Evolutionary conservation across 805 yeast genomes (phyloP).

Genomic region (Starmerella asiatica): DNA sequence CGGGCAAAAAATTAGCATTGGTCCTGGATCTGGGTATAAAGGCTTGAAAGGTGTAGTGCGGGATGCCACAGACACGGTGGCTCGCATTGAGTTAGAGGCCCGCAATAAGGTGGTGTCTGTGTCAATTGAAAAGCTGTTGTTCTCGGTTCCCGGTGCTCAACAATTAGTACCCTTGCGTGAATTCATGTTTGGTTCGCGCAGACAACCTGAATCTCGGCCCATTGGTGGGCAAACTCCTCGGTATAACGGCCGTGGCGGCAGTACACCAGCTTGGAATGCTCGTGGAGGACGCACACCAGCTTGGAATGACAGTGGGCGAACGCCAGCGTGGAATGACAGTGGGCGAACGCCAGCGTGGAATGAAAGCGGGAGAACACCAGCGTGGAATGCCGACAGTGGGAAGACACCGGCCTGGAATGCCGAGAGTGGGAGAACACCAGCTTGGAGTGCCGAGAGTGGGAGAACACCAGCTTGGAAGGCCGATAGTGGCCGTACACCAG

Average conservation of each 20-base stretch:
- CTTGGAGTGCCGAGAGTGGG: constrained; percentile 24
- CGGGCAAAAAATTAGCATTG: constrained; percentile 72
- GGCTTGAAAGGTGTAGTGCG: constrained; percentile 88
- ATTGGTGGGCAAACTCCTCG: constrained; percentile 18
- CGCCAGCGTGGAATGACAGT: constrained; percentile 41
- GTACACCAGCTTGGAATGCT: constrained; percentile 28
- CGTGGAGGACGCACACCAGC: constrained; percentile 37
- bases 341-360: constrained; percentile 32
- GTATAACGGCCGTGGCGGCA: constrained; percentile 25
- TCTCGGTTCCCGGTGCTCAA: constrained; percentile 48
- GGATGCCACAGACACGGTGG: constrained; percentile 83
- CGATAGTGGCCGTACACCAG: constrained; percentile 24
- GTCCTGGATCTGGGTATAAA: constrained; percentile 81
- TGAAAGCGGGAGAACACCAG: constrained; percentile 16
- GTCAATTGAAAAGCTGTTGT: constrained; percentile 63
- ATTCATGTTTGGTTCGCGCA: constrained; percentile 34
- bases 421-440: constrained; percentile 24
- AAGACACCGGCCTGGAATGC: constrained; percentile 36
- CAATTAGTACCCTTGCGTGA: constrained; percentile 60
- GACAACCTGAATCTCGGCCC: constrained; percentile 2
- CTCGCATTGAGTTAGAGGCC: constrained; percentile 87
- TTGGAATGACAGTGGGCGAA: constrained; percentile 36
- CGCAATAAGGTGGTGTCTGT: constrained; percentile 79
- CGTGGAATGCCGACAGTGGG: constrained; percentile 26
- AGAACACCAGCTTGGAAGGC: constrained; percentile 28